Conservation (phyloP, 2,329 filamentous ascomycete genomes). For the Talaromyces islandicus region DNA sequence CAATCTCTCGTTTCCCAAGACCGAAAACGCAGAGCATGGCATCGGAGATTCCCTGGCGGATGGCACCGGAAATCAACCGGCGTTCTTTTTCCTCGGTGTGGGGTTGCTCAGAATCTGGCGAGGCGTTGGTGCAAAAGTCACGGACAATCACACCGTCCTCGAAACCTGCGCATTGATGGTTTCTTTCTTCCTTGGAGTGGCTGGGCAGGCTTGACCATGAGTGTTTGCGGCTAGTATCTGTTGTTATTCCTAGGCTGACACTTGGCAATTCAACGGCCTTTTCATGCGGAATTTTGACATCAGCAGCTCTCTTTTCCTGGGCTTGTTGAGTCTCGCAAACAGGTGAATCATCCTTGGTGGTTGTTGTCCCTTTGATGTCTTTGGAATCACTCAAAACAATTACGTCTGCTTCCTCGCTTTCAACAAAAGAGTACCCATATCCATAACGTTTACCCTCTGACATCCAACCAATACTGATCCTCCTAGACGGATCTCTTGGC, state of each 20-base stretch:
- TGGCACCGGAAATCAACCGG: conserved; percentile 4
- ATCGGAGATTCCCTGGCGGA: conserved; percentile 10
- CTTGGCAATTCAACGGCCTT: background rate
- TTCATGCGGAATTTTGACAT: background rate
- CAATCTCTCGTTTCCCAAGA: conserved; percentile 10
- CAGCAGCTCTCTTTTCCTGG: background rate
- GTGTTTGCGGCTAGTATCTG: background rate
- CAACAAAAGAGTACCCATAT: conserved; percentile 34
- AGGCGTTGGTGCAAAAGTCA: conserved; percentile 14
- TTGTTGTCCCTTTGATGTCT: background rate
- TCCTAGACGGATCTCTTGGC: conserved; percentile 17
- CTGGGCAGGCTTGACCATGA: conserved; percentile 17
- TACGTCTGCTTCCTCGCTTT: conserved; percentile 15
- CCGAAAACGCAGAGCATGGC: conserved; percentile 7
- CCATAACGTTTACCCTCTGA: conserved; percentile 34
- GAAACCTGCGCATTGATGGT: conserved; percentile 8
- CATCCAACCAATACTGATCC: conserved; percentile 38
- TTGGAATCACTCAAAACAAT: background rate
- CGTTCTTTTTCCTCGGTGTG: background rate
- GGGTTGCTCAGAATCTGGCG: conserved; percentile 7
- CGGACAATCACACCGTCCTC: conserved; percentile 15
- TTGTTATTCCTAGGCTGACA: background rate
- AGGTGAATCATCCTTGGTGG: background rate
- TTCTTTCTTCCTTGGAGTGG: conserved; percentile 13
- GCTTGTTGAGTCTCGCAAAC: background rate